These are phyloP conservation scores for Neonectria coccinea DNA, from an alignment of 2,329 filamentous ascomycete genomes.

Conservation along the genomic window DNA sequence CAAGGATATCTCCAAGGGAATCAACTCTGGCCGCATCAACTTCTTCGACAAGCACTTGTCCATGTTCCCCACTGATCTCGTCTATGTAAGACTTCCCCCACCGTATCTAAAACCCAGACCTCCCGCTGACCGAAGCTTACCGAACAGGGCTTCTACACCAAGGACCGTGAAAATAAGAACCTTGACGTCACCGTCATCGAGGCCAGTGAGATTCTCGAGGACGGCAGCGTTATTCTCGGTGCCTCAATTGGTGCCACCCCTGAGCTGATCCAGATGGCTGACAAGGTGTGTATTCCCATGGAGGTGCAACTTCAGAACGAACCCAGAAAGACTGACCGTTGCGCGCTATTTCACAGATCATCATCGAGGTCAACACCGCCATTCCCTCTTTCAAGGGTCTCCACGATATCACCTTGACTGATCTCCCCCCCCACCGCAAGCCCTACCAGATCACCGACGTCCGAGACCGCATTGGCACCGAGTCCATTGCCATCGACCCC, in stretches of 20 bases:
- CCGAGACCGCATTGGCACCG: slow-evolving; percentile 87
- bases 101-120: neutral
- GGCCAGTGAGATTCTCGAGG: slow-evolving; percentile 86
- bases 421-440: slow-evolving; percentile 82
- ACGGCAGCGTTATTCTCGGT: slow-evolving; percentile 89
- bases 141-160: slow-evolving; percentile 80
- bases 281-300: slow-evolving; percentile 68
- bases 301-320: neutral
- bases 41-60: slow-evolving; percentile 95
- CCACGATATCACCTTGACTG: slow-evolving; percentile 92
- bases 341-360: slow-evolving; percentile 64
- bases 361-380: slow-evolving; percentile 92
- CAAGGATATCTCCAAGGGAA: slow-evolving; percentile 89
- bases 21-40: slow-evolving; percentile 88
- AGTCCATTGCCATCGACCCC: slow-evolving; percentile 85
- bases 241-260: slow-evolving; percentile 87
- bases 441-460: slow-evolving; percentile 87
- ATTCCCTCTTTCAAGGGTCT: slow-evolving; percentile 87
- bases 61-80: slow-evolving; percentile 90
- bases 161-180: slow-evolving; percentile 78
- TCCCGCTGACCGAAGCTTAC: slow-evolving; percentile 30
- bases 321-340: slow-evolving; percentile 21
- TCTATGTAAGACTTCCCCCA: slow-evolving; percentile 68
- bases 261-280: slow-evolving; percentile 89
- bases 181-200: slow-evolving; percentile 89